Evolutionary conservation across 164 flowering plant genomes (phyloP), one percentile per base, ranked within the genome.

Genomic region (Stephania japonica): DNA sequence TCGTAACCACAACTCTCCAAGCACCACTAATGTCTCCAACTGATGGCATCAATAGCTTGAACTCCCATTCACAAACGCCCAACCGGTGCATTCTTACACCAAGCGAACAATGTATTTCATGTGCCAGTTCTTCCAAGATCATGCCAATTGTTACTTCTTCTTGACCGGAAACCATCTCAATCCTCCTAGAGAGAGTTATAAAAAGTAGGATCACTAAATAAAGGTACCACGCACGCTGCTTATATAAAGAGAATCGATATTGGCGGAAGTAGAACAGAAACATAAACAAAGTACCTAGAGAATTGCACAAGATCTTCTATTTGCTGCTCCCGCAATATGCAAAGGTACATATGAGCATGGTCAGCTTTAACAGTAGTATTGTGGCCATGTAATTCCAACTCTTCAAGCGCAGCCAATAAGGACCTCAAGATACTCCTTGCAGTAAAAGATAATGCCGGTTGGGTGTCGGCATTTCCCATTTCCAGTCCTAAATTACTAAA

Each of bases 31-130:
- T 91, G 49, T 73, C 84, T 67, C 94, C 98, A 66, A 80, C 78
- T 69, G 92, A 85, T 49, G 87, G 83, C 76, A 96, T 80, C 91
- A 95, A 87, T 41, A 96, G 94, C 78, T 91, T 93, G 75, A 96
- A 92, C 84, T 96, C 99, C 99, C 99, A 96, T 83, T 91, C 89
- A 77, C 91, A 89, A 69, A 96, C 97, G 76, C 91, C 90, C 72
- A 96, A 81, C 24, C 90, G 79, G 66, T 96, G 91, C 99, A 96
- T 91, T 78, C 92, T 87, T 49, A 89, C 97, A 69, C 98, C 98
- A 83, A 86, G 91, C 73, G 78, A 82, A 62, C 86, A 80, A 83
- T 93, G 93, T 42, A 96, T 86, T 80, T 90, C 90, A 72, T 65
- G 86, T 32, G 90, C 94, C 73, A 94, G 77, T 76, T 85, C 97